phyloP scores from a whole-genome alignment of 2,329 filamentous ascomycete genomes.

The Coniella vitis region DNA sequence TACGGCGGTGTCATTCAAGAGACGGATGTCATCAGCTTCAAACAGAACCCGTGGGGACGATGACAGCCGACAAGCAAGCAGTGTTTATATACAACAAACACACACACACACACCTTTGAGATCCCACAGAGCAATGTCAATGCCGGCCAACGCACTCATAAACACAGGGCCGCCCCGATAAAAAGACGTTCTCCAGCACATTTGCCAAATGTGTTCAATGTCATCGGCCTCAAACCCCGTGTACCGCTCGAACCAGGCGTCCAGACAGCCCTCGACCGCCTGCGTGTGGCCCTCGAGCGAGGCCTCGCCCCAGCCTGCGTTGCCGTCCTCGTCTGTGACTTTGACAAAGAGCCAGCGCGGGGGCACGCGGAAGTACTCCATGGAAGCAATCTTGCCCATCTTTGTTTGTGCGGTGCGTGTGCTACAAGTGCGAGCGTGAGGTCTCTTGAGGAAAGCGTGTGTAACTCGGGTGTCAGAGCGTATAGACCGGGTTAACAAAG shows the following conservation, averaged over 20 bases:
- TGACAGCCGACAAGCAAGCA: background rate
- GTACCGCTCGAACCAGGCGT: constrained; percentile 50
- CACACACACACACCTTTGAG: constrained; percentile 41
- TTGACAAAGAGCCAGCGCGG: constrained; percentile 65
- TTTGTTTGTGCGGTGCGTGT: background rate
- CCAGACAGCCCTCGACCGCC: constrained; percentile 57
- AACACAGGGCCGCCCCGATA: constrained; percentile 64
- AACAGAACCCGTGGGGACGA: too few relatives aligned
- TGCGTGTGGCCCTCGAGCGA: constrained; percentile 59
- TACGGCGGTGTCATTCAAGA: too few relatives aligned
- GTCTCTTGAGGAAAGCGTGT: too few relatives aligned
- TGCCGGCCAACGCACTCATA: constrained; percentile 61
- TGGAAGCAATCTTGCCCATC: constrained; percentile 53
- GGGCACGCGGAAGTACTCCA: constrained; percentile 60
- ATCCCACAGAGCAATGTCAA: constrained; percentile 66
- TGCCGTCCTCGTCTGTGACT: constrained; percentile 51
- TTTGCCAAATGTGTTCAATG: constrained; percentile 66
- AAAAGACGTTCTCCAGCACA: constrained; percentile 56
- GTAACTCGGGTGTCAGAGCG: too few relatives aligned
- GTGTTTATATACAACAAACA: background rate
- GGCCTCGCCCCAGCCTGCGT: constrained; percentile 58
- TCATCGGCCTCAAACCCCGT: constrained; percentile 57
- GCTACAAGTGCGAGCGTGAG: too few relatives aligned
- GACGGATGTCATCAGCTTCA: background rate
- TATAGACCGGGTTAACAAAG: too few relatives aligned